Conservation (phyloP, 495 filamentous ascomycete genomes). For the Neurospora tetraspora region DNA sequence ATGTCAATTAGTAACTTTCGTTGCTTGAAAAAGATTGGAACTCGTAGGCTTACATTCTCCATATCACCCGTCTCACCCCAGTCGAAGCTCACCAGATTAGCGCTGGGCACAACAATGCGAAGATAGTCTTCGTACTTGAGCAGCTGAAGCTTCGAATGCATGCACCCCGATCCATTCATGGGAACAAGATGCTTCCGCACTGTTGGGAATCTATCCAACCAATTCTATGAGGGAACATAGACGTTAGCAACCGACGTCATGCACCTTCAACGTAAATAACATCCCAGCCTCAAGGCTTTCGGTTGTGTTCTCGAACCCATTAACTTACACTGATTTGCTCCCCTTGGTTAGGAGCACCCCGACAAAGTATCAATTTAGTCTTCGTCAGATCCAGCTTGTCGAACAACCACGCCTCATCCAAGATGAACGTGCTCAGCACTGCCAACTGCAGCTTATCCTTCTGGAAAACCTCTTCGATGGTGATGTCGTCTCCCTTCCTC, state of each 20-base stretch:
- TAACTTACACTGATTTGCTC: not conserved
- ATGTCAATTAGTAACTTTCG: constrained; percentile 1
- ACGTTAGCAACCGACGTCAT: not conserved
- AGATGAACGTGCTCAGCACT: constrained; percentile 77
- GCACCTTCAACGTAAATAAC: no score
- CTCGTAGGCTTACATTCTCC: constrained; percentile 53
- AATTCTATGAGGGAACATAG: not conserved
- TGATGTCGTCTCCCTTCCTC: constrained; percentile 62
- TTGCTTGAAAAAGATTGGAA: not conserved
- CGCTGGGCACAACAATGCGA: constrained; percentile 68
- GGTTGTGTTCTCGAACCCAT: not conserved
- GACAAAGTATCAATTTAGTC: constrained; percentile 30
- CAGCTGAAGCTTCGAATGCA: constrained; percentile 88
- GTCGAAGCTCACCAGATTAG: constrained; percentile 70
- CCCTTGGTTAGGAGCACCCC: not conserved
- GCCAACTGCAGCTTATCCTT: constrained; percentile 59
- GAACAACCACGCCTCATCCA: constrained; percentile 52
- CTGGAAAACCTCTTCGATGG: constrained; percentile 82
- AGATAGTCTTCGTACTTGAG: constrained; percentile 61
- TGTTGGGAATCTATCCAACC: not conserved
- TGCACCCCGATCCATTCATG: constrained; percentile 42
- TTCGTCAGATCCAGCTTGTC: constrained; percentile 29
- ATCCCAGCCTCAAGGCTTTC: not conserved
- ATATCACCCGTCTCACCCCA: constrained; percentile 76
- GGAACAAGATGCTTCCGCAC: constrained; percentile 17